A percentile compares a stretch with the other conserved stretches of the same genome.
phyloP scores from a whole-genome alignment of 1,284 basidiomycete genomes.

The Cutaneotrichosporon daszewskae region DNA sequence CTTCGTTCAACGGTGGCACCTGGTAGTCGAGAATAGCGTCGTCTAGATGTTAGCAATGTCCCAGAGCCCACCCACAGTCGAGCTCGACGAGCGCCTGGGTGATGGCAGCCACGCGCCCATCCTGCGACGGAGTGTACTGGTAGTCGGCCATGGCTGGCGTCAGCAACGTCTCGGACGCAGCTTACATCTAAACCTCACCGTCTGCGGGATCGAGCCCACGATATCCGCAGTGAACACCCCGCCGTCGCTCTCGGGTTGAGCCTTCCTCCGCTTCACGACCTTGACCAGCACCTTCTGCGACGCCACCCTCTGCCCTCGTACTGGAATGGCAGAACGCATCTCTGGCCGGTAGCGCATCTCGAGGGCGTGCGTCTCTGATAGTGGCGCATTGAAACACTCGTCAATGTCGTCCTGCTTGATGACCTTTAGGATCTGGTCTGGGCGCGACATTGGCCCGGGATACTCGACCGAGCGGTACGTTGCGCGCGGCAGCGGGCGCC shows the following conservation, averaged over 20 bases:
- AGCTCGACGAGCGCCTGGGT: conserved; percentile 66
- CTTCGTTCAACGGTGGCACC: conserved; percentile 62
- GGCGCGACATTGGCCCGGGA: conserved; percentile 69
- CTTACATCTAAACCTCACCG: conserved; percentile 83
- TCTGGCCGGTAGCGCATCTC: conserved; percentile 68
- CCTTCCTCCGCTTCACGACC: conserved; percentile 51
- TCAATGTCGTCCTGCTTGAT: conserved; percentile 67
- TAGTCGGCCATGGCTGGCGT: conserved; percentile 79
- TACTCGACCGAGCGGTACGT: conserved; percentile 79
- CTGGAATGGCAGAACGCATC: conserved; percentile 71
- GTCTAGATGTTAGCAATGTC: conserved; percentile 51
- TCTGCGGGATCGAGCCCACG: conserved; percentile 69
- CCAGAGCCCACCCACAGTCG: conserved; percentile 58
- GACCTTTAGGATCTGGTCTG: conserved; percentile 58
- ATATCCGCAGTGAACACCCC: conserved; percentile 70
- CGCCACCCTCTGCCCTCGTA: conserved; percentile 67
- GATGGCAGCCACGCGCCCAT: conserved; percentile 64
- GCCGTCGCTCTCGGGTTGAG: conserved; percentile 33
- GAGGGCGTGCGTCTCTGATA: conserved; percentile 49
- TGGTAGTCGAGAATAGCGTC: conserved; percentile 63
- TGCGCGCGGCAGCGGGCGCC: conserved; percentile 55
- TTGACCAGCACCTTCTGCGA: conserved; percentile 76
- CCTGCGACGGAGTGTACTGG: conserved; percentile 69
- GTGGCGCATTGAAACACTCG: conserved; percentile 56
- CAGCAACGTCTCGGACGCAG: conserved; percentile 9